Evolutionary conservation across 164 flowering plant species (phyloP), one percentile per base, ranked within the genome.

Genomic region (Stephania japonica): DNA sequence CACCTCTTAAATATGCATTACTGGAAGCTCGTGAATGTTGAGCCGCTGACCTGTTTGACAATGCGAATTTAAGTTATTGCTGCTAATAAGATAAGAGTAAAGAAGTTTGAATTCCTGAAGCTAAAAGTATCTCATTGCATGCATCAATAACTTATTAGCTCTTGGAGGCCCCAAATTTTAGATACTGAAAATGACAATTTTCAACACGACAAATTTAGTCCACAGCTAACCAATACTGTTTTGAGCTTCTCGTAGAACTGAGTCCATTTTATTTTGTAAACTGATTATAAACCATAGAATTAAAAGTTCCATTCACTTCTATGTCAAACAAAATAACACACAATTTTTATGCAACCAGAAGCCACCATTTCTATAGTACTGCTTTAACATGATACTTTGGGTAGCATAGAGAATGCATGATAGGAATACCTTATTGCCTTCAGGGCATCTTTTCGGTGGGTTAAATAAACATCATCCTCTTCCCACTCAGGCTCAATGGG

Each of bases 401-500:
- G 16, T 47, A 3, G 13, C 53, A 9, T 47, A 47, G 53, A 14
- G 4, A 47, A 16, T 47, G 12, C n/a, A 56, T 16, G 19, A 56
- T 0, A 56, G 12, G 19, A 74, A 65, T 81, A 94, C 99, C 99
- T 95, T 80, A 84, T 85, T 79, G 83, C 81, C 75, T 77, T 85
- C 65, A 89, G 65, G 42, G 97, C 99, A 81, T 95, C 92, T 82
- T 85, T 91, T 1, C 98, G 91, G 73, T 87, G 89, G 76, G 75
- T 84, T 79, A 88, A 70, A 78, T 92, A 95, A 62, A 90, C 67
- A 80, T 95, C 99, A 76, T 95, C 94, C 68, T 91, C 94, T 79
- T 86, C 90, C 93, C 91, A 89, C 83, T 95, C 99, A 41, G 97
- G 92, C 80, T 91, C 97, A 78, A 86, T 64, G 6, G 94, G 93